phyloP scores from a whole-genome alignment of 2,329 filamentous ascomycete genomes.

The Elsinoe perseae region DNA sequence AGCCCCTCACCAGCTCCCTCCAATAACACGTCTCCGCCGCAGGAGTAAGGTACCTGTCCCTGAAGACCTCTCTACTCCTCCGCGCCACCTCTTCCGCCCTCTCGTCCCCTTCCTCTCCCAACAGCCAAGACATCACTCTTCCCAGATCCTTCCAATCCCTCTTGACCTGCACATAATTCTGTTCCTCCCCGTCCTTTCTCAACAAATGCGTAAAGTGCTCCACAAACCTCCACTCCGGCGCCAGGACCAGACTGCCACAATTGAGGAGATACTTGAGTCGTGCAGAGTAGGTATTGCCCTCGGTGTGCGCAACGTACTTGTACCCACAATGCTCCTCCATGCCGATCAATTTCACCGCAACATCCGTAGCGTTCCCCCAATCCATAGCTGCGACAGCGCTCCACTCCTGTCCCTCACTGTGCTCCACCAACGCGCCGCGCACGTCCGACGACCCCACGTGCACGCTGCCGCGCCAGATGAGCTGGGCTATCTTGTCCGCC shows the following conservation, averaged over 20 bases:
- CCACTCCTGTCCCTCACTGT: constrained; percentile 38
- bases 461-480: constrained; percentile 44
- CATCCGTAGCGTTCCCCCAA: constrained; percentile 17
- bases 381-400: constrained; percentile 34
- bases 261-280: constrained; percentile 30
- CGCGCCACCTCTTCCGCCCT: constrained; percentile 24
- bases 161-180: constrained; percentile 28
- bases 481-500: constrained; percentile 36
- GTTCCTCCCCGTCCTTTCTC: constrained; percentile 22
- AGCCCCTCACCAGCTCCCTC: constrained; percentile 25
- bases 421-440: constrained; percentile 34
- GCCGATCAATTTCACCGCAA: constrained; percentile 12
- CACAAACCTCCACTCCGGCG: constrained; percentile 27
- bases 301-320: constrained; percentile 23
- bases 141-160: constrained; percentile 27
- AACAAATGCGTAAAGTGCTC: constrained; percentile 29
- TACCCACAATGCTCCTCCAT: constrained; percentile 20
- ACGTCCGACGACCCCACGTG: constrained; percentile 32
- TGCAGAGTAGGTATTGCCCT: constrained; percentile 31
- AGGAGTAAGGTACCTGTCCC: constrained; percentile 24
- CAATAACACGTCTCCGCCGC: constrained; percentile 29
- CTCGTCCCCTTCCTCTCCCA: constrained; percentile 11
- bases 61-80: constrained; percentile 24
- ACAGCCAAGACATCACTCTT: neutral
- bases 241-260: constrained; percentile 28